A percentile compares a stretch with the other conserved stretches of the same genome.
Evolutionary conservation across 2,329 filamentous ascomycete species (phyloP).

Genomic region (Fusarium avenaceum): DNA sequence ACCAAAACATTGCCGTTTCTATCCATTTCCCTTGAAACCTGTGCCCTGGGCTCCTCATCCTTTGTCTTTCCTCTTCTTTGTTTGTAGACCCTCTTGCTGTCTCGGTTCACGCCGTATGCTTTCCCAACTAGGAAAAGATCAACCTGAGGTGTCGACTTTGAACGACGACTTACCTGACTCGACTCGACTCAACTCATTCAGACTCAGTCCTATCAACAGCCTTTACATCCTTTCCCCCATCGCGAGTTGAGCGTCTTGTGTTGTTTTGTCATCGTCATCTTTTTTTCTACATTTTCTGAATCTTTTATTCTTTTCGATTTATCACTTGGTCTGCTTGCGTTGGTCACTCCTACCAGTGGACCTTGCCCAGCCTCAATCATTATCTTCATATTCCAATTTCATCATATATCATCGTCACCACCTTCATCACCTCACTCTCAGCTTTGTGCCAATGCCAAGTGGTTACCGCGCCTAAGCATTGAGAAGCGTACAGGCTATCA

Average conservation of each 20-base stretch:
- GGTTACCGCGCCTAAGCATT: slow-evolving; percentile 18
- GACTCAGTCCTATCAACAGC: slow-evolving; percentile 19
- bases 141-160: slow-evolving; percentile 43
- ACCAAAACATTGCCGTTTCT: neutral
- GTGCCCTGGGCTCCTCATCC: neutral
- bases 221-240: slow-evolving; percentile 3
- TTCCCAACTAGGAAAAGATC: slow-evolving; percentile 21
- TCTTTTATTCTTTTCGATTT: neutral
- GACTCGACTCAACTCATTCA: slow-evolving; percentile 12
- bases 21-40: neutral
- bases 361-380: neutral
- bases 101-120: slow-evolving; percentile 20
- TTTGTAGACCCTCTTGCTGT: neutral
- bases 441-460: slow-evolving; percentile 41
- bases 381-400: slow-evolving; percentile 5
- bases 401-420: slow-evolving; percentile 5
- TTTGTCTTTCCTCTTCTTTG: neutral
- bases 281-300: neutral
- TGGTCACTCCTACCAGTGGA: slow-evolving; percentile 15
- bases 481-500: slow-evolving; percentile 1
- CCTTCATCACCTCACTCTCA: slow-evolving; percentile 12
- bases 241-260: slow-evolving; percentile 14
- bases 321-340: slow-evolving; percentile 15
- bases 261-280: slow-evolving; percentile 23
- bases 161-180: slow-evolving; percentile 29